These are phyloP conservation scores for Ophiosphaerella herpotricha DNA, from an alignment of 2,329 filamentous ascomycete genomes.

Conservation along the genomic window DNA sequence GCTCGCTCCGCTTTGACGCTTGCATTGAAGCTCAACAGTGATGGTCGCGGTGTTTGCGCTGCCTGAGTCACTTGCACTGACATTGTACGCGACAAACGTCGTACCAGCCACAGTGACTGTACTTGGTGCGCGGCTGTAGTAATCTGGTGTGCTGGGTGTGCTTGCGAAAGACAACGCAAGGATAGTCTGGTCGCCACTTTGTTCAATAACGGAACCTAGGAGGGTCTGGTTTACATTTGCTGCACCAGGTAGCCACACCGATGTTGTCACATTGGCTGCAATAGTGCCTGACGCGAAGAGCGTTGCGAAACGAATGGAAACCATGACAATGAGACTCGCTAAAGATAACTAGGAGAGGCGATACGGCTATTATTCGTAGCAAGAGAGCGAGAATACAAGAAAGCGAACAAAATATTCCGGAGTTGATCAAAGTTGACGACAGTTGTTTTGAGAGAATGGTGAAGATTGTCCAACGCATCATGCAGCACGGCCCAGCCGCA, in stretches of 20 bases:
- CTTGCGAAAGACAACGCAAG: conserved; percentile 14
- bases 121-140: conserved; percentile 4
- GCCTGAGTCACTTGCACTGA: conserved; percentile 6
- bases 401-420: too few relatives aligned
- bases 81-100: conserved; percentile 21
- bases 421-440: too few relatives aligned
- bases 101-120: conserved; percentile 23
- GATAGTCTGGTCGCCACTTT: conserved; percentile 24
- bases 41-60: conserved; percentile 4
- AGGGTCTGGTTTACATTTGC: conserved; percentile 14
- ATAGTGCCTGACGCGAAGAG: conserved; percentile 23
- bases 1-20: conserved; percentile 9
- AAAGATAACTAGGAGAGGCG: too few relatives aligned
- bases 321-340: conserved; percentile 17
- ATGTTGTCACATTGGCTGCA: conserved; percentile 34
- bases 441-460: background rate
- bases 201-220: conserved; percentile 27
- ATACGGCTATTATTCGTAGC: too few relatives aligned
- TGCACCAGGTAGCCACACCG: conserved; percentile 31
- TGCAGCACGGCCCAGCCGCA: conserved; percentile 18
- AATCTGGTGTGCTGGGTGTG: conserved; percentile 3
- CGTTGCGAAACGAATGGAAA: conserved; percentile 23
- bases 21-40: conserved; percentile 19
- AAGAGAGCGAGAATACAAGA: too few relatives aligned
- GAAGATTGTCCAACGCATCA: conserved; percentile 18